Evolutionary conservation across 495 filamentous ascomycete species (phyloP).

Genomic region (Chaetomidium leptoderma): DNA sequence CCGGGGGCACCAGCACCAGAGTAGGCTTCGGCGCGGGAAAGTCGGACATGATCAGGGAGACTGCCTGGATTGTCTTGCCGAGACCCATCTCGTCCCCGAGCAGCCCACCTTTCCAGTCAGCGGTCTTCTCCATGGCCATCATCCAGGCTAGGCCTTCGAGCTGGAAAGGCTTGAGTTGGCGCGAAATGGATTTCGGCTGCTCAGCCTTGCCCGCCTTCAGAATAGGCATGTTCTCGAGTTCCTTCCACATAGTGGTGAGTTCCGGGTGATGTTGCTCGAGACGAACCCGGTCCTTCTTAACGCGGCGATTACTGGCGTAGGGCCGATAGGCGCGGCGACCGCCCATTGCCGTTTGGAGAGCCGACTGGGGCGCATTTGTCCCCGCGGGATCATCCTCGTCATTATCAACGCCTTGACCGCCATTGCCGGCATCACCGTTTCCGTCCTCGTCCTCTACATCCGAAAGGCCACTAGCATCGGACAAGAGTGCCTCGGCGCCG

Average conservation of each 20-base stretch:
- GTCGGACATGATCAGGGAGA: constrained; percentile 96
- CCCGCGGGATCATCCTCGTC: constrained; percentile 9
- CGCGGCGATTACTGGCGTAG: constrained; percentile 25
- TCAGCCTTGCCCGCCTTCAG: constrained; percentile 61
- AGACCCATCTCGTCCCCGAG: constrained; percentile 97
- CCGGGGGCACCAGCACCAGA: constrained; percentile 86
- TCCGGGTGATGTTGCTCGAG: constrained; percentile 74
- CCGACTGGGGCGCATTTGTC: constrained; percentile 7
- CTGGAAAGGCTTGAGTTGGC: constrained; percentile 85
- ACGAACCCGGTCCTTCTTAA: constrained; percentile 22
- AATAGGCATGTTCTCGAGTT: constrained; percentile 60
- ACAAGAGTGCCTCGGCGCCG: constrained; percentile 1
- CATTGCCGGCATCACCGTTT: not conserved
- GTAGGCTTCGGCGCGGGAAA: constrained; percentile 78
- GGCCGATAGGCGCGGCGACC: constrained; percentile 29
- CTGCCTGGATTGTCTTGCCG: constrained; percentile 97
- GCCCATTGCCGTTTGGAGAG: constrained; percentile 12
- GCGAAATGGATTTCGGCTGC: constrained; percentile 74
- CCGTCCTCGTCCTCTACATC: not conserved
- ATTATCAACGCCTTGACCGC: not conserved
- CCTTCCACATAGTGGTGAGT: constrained; percentile 76
- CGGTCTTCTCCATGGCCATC: constrained; percentile 77
- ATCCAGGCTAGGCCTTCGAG: constrained; percentile 94
- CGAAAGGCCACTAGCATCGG: not conserved
- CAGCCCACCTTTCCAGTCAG: constrained; percentile 80